phyloP scores from a whole-genome alignment of 768 basidiomycete genomes.

The Tricholoma saponaceum region DNA sequence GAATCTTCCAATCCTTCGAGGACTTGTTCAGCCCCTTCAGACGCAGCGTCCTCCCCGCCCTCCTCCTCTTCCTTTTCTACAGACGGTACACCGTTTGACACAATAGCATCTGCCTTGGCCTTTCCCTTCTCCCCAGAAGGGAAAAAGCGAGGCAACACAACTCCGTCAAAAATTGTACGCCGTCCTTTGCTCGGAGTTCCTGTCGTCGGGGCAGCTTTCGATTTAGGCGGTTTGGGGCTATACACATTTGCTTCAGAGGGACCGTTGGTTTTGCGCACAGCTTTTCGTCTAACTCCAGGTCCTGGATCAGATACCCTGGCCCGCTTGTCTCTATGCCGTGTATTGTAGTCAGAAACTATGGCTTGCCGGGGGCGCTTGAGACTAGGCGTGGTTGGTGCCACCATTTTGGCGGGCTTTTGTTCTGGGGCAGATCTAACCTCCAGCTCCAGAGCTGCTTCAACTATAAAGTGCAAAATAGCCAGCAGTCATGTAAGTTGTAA shows the following conservation, averaged over 20 bases:
- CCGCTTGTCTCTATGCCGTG: slow-evolving; percentile 13
- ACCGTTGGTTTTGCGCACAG: neutral
- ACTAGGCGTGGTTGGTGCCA: neutral
- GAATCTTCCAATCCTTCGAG: slow-evolving; percentile 6
- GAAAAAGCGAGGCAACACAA: slow-evolving; percentile 6
- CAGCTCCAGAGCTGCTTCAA: slow-evolving; percentile 9
- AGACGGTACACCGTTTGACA: neutral
- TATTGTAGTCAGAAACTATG: slow-evolving; percentile 17
- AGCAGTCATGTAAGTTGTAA: neutral
- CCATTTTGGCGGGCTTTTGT: neutral
- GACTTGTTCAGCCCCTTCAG: slow-evolving; percentile 9
- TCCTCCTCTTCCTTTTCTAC: neutral
- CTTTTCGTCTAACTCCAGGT: slow-evolving; percentile 4
- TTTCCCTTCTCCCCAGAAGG: slow-evolving; percentile 5
- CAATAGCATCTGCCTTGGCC: slow-evolving; percentile 1
- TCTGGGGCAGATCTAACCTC: neutral
- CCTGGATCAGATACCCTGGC: slow-evolving; percentile 12
- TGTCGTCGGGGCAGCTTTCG: neutral
- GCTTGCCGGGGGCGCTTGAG: slow-evolving; percentile 4
- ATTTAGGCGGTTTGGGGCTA: neutral
- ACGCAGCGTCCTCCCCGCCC: slow-evolving; percentile 4
- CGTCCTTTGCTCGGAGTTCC: neutral
- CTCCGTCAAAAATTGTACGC: slow-evolving; percentile 16
- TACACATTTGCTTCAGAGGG: neutral
- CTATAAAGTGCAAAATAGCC: slow-evolving; percentile 1